Percentiles rank a stretch among this genome's conserved stretches.
Conservation (phyloP, 23 red algal species). For the Gracilaria vermiculophylla region DNA sequence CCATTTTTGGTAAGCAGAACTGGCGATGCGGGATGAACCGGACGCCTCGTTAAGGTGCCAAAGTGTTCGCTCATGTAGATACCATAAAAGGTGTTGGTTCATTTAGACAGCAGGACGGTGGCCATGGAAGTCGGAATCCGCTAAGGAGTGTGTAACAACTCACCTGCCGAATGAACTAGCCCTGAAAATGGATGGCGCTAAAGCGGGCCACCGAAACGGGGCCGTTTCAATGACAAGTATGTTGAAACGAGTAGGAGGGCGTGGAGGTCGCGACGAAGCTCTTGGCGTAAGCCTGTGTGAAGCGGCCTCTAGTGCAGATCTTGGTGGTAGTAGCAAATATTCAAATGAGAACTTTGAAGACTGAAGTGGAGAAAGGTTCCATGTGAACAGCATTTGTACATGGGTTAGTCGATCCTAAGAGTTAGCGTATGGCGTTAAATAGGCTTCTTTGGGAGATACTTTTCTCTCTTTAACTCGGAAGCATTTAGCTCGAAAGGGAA, state of each 20-base stretch:
- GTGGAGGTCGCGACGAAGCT: constrained; percentile 67
- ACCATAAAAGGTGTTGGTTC: constrained; percentile 87
- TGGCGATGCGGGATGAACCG: constrained; percentile 95
- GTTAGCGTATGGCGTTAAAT: no score
- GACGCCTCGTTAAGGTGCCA: constrained; percentile 79
- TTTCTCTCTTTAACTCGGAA: no score
- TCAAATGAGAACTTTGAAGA: constrained; percentile 96
- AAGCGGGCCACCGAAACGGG: constrained; percentile 78
- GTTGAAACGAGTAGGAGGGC: constrained; percentile 76
- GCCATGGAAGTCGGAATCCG: constrained; percentile 92
- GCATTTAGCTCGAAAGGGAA: constrained; percentile 80
- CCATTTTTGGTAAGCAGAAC: constrained; percentile 97
- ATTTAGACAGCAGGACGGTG: constrained; percentile 91
- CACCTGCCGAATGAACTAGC: constrained; percentile 97
- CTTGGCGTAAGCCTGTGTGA: constrained; percentile 51
- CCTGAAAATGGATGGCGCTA: constrained; percentile 99
- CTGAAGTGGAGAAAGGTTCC: constrained; percentile 95
- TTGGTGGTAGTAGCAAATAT: constrained; percentile 97
- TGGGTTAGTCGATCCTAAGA: constrained; percentile 65
- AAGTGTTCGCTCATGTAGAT: constrained; percentile 74
- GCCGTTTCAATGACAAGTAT: constrained; percentile 43
- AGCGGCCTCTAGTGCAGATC: constrained; percentile 93
- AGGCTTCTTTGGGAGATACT: no score
- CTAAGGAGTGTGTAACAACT: constrained; percentile 98
- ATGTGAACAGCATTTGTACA: constrained; percentile 88